Evolutionary conservation across 2,329 filamentous ascomycete genomes (phyloP), one percentile per base, ranked within the genome.

Genomic region (Aspergillus ochraceoroseus): DNA sequence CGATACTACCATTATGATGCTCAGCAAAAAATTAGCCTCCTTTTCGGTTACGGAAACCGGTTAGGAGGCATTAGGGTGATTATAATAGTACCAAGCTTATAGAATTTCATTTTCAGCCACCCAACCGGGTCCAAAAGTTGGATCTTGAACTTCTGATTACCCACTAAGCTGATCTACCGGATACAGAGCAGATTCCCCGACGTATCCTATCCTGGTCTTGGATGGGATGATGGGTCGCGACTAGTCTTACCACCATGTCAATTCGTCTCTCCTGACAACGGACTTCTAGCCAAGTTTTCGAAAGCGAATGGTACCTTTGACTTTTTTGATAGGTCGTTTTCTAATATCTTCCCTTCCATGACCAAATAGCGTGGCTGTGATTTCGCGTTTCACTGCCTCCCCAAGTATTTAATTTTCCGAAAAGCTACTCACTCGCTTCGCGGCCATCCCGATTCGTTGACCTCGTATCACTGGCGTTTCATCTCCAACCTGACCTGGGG

Each of bases 151-250:
- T 41, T 47, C 41, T 43, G 29, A 13, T 28, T 35, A 22, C 29
- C 47, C 27, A 35, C 43, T 41, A 23, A 36, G 26, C 38, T 48
- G 51, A 54, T 54, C 51, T 54, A 45, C 53, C 51, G 51, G 53
- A n/a, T n/a, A n/a, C n/a, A n/a, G n/a, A 37, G 38, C 12, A 28
- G 27, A 11, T 49, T 51, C 49, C 51, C 46, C 47, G 51, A 19
- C 39, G 33, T 33, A 38, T 43, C 43, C 30, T 26, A 42, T 32
- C 29, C 36, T 42, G 18, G 23, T 26, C 41, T 33, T 40, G 43
- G 42, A 34, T 36, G 38, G 38, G 42, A 44, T 32, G 35, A 27
- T n/a, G n/a, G n/a, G 27, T 32, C 29, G n/a, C 32, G 22, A 33
- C 32, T 52, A 40, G 47, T 32, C 39, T 35, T 30, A 26, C 20